Conservation (phyloP, 371 early-diverging fungal species). For the Mortierella sp. region DNA sequence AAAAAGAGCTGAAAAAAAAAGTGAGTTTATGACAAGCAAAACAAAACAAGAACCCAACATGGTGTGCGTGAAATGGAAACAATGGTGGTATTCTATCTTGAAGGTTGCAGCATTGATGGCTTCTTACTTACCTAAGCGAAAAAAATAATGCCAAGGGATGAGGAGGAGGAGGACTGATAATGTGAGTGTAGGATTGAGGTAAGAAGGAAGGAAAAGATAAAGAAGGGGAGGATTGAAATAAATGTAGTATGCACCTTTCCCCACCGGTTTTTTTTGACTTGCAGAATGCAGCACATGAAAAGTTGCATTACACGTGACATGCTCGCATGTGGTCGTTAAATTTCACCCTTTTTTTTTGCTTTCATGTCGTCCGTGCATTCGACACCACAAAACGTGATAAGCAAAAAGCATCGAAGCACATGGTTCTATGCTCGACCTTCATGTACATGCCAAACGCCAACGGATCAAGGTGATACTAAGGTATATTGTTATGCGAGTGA, state of each 20-base stretch:
- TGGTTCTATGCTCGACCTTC: neutral
- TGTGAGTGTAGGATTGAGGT: neutral
- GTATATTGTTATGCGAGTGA: neutral
- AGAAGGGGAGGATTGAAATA: neutral
- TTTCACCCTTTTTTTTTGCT: neutral
- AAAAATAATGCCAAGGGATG: neutral
- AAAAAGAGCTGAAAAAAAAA: constrained; percentile 10
- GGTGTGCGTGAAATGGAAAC: neutral
- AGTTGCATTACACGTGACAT: neutral
- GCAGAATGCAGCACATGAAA: neutral
- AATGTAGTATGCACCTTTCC: neutral
- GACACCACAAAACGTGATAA: neutral
- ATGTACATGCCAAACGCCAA: neutral
- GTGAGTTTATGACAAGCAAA: constrained; percentile 5
- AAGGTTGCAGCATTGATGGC: neutral
- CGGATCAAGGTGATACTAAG: neutral
- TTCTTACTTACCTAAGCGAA: neutral
- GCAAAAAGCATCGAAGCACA: neutral
- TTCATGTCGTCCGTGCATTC: neutral
- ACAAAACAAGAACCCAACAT: neutral
- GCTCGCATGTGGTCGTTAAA: neutral
- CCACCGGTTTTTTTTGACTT: neutral
- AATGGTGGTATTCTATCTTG: neutral
- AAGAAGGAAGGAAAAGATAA: neutral
- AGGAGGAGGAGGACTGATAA: neutral